phyloP scores from a whole-genome alignment of 192 early-diverging fungal species.

The Coemansia sp. region DNA sequence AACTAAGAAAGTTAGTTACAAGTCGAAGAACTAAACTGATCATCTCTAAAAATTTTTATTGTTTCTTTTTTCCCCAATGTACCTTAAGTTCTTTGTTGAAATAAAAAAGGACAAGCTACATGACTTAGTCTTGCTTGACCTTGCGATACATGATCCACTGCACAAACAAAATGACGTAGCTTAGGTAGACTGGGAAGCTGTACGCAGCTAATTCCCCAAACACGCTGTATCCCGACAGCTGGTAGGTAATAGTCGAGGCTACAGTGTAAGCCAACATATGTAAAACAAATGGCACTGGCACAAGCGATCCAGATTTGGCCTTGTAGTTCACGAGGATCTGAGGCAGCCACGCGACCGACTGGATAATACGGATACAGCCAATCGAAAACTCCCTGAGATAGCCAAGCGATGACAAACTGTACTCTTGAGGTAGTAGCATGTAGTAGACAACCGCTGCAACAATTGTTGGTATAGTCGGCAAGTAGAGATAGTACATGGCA shows the following conservation, averaged over 20 bases:
- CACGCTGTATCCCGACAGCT: background rate
- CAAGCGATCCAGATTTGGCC: too few relatives aligned
- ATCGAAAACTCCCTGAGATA: background rate
- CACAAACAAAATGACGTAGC: background rate
- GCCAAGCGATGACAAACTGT: background rate
- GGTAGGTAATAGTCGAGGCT: background rate
- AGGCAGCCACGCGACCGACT: too few relatives aligned
- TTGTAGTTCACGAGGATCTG: too few relatives aligned
- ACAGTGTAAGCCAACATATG: background rate
- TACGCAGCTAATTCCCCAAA: background rate
- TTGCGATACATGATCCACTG: too few relatives aligned
- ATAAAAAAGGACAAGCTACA: too few relatives aligned
- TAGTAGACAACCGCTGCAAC: background rate
- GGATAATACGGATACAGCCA: too few relatives aligned
- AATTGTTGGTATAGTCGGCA: background rate
- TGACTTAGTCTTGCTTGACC: background rate
- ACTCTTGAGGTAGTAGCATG: background rate
- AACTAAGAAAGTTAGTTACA: too few relatives aligned
- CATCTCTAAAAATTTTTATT: too few relatives aligned
- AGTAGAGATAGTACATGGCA: conserved; percentile 9
- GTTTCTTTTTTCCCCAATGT: too few relatives aligned
- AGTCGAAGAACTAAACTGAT: too few relatives aligned
- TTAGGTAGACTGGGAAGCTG: background rate
- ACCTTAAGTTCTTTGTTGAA: too few relatives aligned
- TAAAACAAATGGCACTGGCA: too few relatives aligned